Evolutionary conservation across 352 stramenopile species (phyloP), one percentile per base, ranked within the genome.

Genomic region (Globisporangium nunn): DNA sequence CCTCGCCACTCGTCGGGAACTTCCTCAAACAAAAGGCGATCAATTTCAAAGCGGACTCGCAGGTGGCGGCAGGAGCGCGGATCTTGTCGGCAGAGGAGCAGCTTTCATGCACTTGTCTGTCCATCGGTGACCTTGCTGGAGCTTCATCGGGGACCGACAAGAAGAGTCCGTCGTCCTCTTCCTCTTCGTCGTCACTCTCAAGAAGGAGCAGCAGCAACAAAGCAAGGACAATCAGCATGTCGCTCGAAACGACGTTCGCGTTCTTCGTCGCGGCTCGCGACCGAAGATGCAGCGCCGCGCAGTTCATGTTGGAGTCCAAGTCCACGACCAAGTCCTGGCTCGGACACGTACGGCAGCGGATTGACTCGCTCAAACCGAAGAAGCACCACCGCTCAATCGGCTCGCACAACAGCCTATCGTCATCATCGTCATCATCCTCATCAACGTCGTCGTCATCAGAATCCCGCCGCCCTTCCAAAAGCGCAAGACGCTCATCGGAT

Each of bases 151-250:
- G 44, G 28, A 54, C 28, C 46, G 40, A 52, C 51, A 23, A 56
- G 37, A 41, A 17, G 37, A 41, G 37, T 41, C 37, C 37, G 37
- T 41, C 37, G 10, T 40, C 68, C 18, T 56, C 62, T 30, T 48
- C 43, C 2, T 50, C 45, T 15, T 61, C 68, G 47, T 74, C 70
- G n/a, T 67, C 66, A 10, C 41, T 74, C 1, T 73, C 66, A 8
- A 81, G 72, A 43, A 59, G 71, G n/a, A 67, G 63, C 31, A 86
- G 74, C 63, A 87, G 75, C 58, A 91, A 91, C 64, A 88, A 88
- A 58, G 81, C 81, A 6, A 68, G 78, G 6, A 91, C 81, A 43
- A 88, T 91, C 65, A 88, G 73, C 57, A 62, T 88, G 18, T 78
- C 74, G 28, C 59, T 88, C 30, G 78, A 89, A 56, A 87, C 68